Percentiles rank a stretch among this genome's conserved stretches.
These are phyloP conservation scores for Wickerhamomyces queroliae DNA, from an alignment of 805 yeast genomes.

Conservation along the genomic window DNA sequence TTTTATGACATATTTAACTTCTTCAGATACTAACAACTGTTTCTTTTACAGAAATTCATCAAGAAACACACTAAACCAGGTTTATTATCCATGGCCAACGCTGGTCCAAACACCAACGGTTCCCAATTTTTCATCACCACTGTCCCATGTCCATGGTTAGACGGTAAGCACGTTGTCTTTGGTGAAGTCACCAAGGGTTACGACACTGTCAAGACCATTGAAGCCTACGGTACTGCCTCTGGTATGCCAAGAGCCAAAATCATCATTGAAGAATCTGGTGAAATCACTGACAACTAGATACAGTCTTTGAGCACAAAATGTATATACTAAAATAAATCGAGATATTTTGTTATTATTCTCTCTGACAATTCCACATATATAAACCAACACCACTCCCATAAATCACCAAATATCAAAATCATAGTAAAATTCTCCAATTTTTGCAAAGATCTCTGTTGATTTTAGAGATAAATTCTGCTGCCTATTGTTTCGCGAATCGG, in stretches of 20 bases:
- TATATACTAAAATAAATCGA: neutral
- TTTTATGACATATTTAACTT: neutral
- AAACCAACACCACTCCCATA: no score
- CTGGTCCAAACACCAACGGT: slow-evolving; percentile 91
- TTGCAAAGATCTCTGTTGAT: no score
- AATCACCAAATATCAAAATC: no score
- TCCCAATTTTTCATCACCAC: slow-evolving; percentile 89
- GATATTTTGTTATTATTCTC: neutral
- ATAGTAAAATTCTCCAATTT: no score
- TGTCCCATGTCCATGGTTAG: slow-evolving; percentile 72
- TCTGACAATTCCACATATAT: no score
- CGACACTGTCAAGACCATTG: slow-evolving; percentile 53
- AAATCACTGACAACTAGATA: slow-evolving; percentile 21
- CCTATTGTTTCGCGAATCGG: no score
- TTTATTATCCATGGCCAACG: slow-evolving; percentile 85
- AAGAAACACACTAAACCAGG: slow-evolving; percentile 77
- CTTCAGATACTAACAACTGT: neutral
- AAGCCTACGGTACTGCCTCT: slow-evolving; percentile 56
- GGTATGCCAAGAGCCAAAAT: slow-evolving; percentile 65
- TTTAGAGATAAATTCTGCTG: no score
- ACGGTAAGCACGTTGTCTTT: slow-evolving; percentile 73
- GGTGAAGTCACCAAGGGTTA: slow-evolving; percentile 70
- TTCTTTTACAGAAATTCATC: slow-evolving; percentile 48
- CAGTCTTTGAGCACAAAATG: neutral
- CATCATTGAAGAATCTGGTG: slow-evolving; percentile 59